Evolutionary conservation across 2,329 filamentous ascomycete species (phyloP), one percentile per base, ranked within the genome.

Genomic region (Ophiocordyceps camponoti-rufipedis): DNA sequence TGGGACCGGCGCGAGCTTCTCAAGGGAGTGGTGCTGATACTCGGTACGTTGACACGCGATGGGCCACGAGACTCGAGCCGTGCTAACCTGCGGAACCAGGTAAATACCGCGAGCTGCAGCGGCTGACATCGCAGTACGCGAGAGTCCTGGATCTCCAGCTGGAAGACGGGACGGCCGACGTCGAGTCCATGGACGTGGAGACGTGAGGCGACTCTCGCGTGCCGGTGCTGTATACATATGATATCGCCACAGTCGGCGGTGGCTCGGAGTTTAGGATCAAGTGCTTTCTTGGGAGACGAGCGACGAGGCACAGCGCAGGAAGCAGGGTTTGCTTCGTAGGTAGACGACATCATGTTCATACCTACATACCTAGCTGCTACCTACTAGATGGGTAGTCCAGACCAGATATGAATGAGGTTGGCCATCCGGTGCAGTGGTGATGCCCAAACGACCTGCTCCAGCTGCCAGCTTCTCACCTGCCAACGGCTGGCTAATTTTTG

Each of bases 101-200:
- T 48, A 96, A 96, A 78, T 89, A 91, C 63, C 80, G 91, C 47
- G 93, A 96, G 58, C 70, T 98, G 29, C 91, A 98, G 62, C 75
- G 91, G 28, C 74, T 95, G 40, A 94, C 86, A n/a, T 85, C 95
- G 28, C 89, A 93, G 50, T 96, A 96, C 60, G 89, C 89, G 12
- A 78, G 85, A 50, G 68, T 87, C n/a, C 68, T 93, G 19, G 83
- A 82, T 46, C 67, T 85, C 35, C 71, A 68, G 7, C 52, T 68
- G 6, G 67, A 70, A 42, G 66, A 68, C 18, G 65, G 68, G 14
- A 60, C 64, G 11, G 55, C 59, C 12, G 66, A 67, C 14, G 65
- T 63, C 16, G 66, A 65, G 46, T 58, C 62, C 8, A 68, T 68
- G 65, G 65, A 67, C 28, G 56, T 65, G 33, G 64, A 66, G 49